phyloP scores from a whole-genome alignment of 2,329 filamentous ascomycete species.

The Xylariaceae sp. region DNA sequence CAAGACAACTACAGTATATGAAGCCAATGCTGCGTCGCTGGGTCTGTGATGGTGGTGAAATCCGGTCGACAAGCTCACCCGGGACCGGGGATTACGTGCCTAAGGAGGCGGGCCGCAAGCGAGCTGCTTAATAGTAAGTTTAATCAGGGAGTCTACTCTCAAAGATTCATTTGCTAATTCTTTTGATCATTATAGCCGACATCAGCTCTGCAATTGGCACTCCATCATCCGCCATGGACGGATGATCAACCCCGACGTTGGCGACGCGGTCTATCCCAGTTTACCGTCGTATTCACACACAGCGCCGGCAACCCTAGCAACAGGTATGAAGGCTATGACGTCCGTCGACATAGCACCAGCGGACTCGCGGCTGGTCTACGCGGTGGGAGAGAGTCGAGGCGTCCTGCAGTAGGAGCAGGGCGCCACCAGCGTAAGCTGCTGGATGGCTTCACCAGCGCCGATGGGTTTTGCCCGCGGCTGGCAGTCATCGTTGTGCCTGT shows the following conservation, averaged over 20 bases:
- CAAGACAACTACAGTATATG: too few species aligned
- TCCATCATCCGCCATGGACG: conserved; percentile 79
- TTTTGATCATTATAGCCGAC: conserved; percentile 49
- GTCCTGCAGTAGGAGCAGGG: conserved; percentile 35
- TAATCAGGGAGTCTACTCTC: not conserved
- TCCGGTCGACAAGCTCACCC: too few species aligned
- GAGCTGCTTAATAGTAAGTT: too few species aligned
- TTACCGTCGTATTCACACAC: not conserved
- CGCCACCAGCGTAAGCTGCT: conserved; percentile 30
- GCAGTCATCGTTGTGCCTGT: not conserved
- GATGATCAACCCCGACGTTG: conserved; percentile 58
- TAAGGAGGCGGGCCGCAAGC: too few species aligned
- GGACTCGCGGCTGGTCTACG: conserved; percentile 38
- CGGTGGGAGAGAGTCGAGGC: conserved; percentile 45
- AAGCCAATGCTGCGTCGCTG: too few species aligned
- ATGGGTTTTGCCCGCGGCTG: not conserved
- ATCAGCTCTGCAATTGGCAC: conserved; percentile 70
- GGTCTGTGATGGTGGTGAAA: too few species aligned
- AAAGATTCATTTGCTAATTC: not conserved
- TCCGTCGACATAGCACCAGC: conserved; percentile 35
- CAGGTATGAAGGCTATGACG: conserved; percentile 36
- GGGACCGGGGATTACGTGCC: too few species aligned
- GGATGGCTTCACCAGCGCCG: conserved; percentile 29
- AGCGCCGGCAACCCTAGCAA: conserved; percentile 16
- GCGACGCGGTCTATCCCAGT: conserved; percentile 13